Evolutionary conservation across 768 basidiomycete genomes (phyloP), one percentile per base, ranked within the genome.

Genomic region (Suillus clintonianus): DNA sequence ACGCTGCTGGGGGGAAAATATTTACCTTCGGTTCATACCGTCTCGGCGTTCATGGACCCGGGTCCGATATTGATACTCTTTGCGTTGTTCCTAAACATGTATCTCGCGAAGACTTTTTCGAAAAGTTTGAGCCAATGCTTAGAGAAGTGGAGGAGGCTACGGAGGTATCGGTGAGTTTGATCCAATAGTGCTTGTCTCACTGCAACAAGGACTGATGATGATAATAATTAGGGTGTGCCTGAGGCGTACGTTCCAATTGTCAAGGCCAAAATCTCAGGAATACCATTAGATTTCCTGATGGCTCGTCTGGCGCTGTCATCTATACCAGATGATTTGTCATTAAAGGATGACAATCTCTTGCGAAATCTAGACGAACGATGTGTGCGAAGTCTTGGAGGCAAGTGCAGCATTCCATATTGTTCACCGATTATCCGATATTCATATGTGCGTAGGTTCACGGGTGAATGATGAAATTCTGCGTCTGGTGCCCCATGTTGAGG

Each of bases 11-110:
- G 59, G 97, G 96, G 67, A 97, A 99, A 82, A 99, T 99, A 74
- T 99, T 95, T 77, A 99, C 97, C 8, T 99, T 97, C 76, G 97
- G 97, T 47, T 98, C 96, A 59, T 99, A 98, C 82, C 91, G 97
- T 70, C 81, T 99, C 56, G 97, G 97, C 64, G 97, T 99, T 24
- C 97, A 99, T 77, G 94, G 94, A 14, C 97, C 97, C 41, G 92
- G 94, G 4, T 84, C 90, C 56, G 97, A 99, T 85, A 98, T 99
- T 75, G 97, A 99, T 81, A 97, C 96, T n/a, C 80, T 99, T 24
- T 92, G 94, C 73, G 97, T 99, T 41, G 97, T 97, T 42, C 97
- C 97, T 8, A 94, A 96, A 76, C 95, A 98, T 77, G 91, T 99
- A 62, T 91, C 90, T 62, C 85, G 95, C 66, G 95, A 97, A 68